phyloP scores from a whole-genome alignment of 306 rosid genomes.

The Fragaria vesca region DNA sequence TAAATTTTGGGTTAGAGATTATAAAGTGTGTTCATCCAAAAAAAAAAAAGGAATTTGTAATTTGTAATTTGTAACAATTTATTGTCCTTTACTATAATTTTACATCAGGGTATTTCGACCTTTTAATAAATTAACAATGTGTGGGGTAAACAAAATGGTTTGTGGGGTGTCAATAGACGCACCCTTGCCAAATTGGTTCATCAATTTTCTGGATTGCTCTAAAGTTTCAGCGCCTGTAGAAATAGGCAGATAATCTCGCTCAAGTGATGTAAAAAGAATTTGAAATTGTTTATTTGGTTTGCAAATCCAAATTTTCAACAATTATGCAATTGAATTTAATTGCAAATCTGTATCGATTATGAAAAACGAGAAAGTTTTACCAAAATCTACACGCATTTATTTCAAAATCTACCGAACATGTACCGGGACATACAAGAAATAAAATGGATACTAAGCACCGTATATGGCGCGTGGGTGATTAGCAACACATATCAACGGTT shows the following conservation, averaged over 20 bases:
- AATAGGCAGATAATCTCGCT: not conserved
- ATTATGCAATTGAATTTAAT: not conserved
- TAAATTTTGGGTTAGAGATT: no score
- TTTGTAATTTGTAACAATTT: no score
- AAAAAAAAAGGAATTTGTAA: no score
- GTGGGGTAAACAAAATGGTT: no score
- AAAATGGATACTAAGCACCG: not conserved
- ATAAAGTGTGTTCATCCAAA: no score
- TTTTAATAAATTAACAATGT: no score
- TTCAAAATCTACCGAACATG: not conserved
- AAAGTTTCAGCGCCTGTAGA: not conserved
- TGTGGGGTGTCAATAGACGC: no score
- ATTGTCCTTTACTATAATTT: no score
- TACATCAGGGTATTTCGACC: no score
- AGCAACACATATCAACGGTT: not conserved
- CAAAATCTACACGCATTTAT: conserved; percentile 8
- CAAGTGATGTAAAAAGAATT: not conserved
- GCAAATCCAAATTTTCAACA: conserved; percentile 6
- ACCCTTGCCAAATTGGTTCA: no score
- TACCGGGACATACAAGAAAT: not conserved
- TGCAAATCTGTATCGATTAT: not conserved
- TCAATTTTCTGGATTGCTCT: not conserved
- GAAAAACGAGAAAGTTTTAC: not conserved
- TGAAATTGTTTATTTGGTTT: not conserved
- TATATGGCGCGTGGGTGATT: not conserved